Evolutionary conservation across 2,329 filamentous ascomycete species (phyloP).

Genomic region (Dothideomycetes sp.): DNA sequence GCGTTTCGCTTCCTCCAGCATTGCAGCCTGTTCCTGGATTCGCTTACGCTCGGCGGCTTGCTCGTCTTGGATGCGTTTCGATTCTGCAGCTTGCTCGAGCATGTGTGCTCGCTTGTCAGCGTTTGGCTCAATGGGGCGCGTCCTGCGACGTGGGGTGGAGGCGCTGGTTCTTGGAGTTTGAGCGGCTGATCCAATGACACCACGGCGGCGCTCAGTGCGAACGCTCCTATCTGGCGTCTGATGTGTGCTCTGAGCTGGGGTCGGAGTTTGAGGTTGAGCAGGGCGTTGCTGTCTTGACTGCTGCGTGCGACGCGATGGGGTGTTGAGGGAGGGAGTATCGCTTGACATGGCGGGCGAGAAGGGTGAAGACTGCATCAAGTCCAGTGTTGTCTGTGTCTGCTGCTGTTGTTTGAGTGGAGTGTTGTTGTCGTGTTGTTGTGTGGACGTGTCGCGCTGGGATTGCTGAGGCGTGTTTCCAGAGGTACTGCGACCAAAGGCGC

Average conservation of each 20-base stretch:
- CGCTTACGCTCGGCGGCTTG: constrained; percentile 4
- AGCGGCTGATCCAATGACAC: background rate
- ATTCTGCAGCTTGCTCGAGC: constrained; percentile 1
- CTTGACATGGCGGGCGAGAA: background rate
- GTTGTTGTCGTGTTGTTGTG: too few species aligned
- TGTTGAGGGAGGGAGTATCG: background rate
- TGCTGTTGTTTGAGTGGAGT: too few species aligned
- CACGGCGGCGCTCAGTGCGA: constrained; percentile 1
- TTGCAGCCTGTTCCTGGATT: constrained; percentile 5
- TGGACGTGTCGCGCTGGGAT: background rate
- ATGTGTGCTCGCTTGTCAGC: constrained; percentile 6
- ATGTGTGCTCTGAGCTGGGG: background rate
- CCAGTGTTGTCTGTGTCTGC: too few species aligned
- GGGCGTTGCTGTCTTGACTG: background rate
- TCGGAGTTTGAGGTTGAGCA: background rate
- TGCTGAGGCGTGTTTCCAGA: too few species aligned
- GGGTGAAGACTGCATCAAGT: too few species aligned
- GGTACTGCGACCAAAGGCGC: background rate
- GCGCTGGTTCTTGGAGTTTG: too few species aligned
- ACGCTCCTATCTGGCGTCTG: background rate
- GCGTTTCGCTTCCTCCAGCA: constrained; percentile 5
- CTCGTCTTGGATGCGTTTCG: too few species aligned
- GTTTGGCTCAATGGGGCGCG: constrained; percentile 6
- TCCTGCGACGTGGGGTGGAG: too few species aligned
- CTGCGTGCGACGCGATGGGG: background rate